Conservation (phyloP, 306 rosid species). For the Rubus parviflorus region DNA sequence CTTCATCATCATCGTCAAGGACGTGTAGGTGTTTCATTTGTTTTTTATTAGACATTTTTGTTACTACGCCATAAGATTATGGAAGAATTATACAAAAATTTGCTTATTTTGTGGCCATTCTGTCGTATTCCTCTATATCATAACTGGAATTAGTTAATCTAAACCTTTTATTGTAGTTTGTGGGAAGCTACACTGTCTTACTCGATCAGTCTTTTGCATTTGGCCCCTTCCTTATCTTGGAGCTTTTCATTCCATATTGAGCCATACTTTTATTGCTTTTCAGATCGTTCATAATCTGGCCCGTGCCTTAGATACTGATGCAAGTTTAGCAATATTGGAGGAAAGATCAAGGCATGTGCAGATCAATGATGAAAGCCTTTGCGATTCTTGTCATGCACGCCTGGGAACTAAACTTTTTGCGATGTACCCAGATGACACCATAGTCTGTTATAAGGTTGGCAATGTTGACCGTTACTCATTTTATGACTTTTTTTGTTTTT, state of each 20-base stretch:
- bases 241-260: slow-evolving; percentile 6
- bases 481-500: neutral
- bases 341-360: slow-evolving; percentile 93
- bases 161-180: neutral
- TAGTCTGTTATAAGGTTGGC: slow-evolving; percentile 95
- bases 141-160: neutral
- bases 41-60: slow-evolving; percentile 10
- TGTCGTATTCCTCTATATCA: slow-evolving; percentile 7
- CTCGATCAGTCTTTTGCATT: neutral
- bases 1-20: slow-evolving; percentile 94
- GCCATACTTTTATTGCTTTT: slow-evolving; percentile 17
- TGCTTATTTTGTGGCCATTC: slow-evolving; percentile 6
- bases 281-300: slow-evolving; percentile 90
- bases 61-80: neutral
- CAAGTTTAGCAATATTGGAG: slow-evolving; percentile 90
- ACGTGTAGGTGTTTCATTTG: slow-evolving; percentile 47
- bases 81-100: neutral
- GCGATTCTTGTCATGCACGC: slow-evolving; percentile 95
- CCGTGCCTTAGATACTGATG: slow-evolving; percentile 83
- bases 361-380: slow-evolving; percentile 93
- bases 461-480: slow-evolving; percentile 14
- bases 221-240: neutral
- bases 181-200: neutral
- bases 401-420: slow-evolving; percentile 97
- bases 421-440: slow-evolving; percentile 94